Percentiles rank a stretch among this genome's conserved stretches.
Conservation (phyloP, 2,329 filamentous ascomycete species). For the Ophiocordyceps unilateralis region DNA sequence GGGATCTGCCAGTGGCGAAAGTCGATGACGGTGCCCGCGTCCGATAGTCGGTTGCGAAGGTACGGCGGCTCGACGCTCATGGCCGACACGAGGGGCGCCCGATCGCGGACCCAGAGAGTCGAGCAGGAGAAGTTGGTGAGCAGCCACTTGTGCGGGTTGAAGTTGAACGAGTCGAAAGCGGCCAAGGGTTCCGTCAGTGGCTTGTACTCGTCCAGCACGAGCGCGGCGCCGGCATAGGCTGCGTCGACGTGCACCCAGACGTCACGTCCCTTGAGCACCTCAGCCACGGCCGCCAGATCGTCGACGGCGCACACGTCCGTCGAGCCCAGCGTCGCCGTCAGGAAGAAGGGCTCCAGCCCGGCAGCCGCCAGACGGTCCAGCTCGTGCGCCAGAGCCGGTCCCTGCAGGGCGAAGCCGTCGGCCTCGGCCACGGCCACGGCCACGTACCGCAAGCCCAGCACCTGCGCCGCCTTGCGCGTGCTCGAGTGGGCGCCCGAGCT, state of each 20-base stretch:
- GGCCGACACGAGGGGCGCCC: slow-evolving; percentile 61
- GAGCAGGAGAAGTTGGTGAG: slow-evolving; percentile 83
- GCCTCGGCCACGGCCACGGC: slow-evolving; percentile 45
- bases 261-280: slow-evolving; percentile 27
- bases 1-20: slow-evolving; percentile 97
- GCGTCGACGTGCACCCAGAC: slow-evolving; percentile 92
- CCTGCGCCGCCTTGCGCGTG: slow-evolving; percentile 72
- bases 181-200: slow-evolving; percentile 42
- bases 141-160: slow-evolving; percentile 97
- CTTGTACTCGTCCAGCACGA: slow-evolving; percentile 68
- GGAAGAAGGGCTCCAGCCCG: slow-evolving; percentile 69
- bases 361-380: slow-evolving; percentile 48
- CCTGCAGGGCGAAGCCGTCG: slow-evolving; percentile 56
- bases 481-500: slow-evolving; percentile 68
- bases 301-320: slow-evolving; percentile 82
- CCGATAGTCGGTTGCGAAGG: slow-evolving; percentile 63
- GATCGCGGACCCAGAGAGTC: slow-evolving; percentile 61
- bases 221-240: slow-evolving; percentile 75
- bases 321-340: slow-evolving; percentile 71
- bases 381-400: slow-evolving; percentile 37
- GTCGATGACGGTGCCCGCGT: slow-evolving; percentile 74
- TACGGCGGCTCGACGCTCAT: slow-evolving; percentile 68
- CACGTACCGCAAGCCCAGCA: slow-evolving; percentile 70
- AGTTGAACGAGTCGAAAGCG: slow-evolving; percentile 72
- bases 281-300: slow-evolving; percentile 53